phyloP scores from a whole-genome alignment of 192 early-diverging fungal genomes.

The Mortierella antarctica region DNA sequence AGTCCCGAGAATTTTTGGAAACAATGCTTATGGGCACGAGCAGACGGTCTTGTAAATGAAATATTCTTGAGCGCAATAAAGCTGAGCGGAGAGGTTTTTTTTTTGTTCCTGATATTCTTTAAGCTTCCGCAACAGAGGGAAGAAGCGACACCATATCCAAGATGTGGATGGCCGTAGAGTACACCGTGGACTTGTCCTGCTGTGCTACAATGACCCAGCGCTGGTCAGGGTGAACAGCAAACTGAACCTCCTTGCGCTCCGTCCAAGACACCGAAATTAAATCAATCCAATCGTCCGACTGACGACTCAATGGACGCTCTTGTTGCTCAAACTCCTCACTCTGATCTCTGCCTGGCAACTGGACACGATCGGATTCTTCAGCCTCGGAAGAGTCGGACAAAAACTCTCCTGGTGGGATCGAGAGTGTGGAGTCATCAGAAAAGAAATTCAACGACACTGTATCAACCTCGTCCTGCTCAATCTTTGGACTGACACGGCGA shows the following conservation, averaged over 20 bases:
- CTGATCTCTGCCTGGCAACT: not conserved
- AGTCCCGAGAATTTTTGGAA: no score
- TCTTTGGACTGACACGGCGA: no score
- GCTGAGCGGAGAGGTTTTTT: not conserved
- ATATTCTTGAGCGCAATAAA: not conserved
- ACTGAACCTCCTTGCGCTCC: conserved; percentile 17
- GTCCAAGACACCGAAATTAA: conserved; percentile 22
- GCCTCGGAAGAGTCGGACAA: no score
- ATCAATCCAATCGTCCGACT: conserved; percentile 17
- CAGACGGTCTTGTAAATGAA: not conserved
- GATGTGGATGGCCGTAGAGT: conserved; percentile 11
- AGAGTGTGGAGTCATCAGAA: no score
- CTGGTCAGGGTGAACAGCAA: conserved; percentile 11
- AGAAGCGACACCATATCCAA: conserved; percentile 22
- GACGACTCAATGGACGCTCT: not conserved
- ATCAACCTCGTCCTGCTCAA: no score
- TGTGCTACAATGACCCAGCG: conserved; percentile 17
- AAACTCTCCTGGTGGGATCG: no score
- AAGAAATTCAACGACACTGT: no score
- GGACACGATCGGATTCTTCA: not conserved
- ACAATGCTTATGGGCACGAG: no score
- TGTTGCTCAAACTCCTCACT: not conserved
- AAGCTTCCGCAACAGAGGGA: not conserved
- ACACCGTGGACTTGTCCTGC: not conserved
- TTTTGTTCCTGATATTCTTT: not conserved